Evolutionary conservation across 148 eudicot genomes (phyloP).

Genomic region (Silene uniflora): DNA sequence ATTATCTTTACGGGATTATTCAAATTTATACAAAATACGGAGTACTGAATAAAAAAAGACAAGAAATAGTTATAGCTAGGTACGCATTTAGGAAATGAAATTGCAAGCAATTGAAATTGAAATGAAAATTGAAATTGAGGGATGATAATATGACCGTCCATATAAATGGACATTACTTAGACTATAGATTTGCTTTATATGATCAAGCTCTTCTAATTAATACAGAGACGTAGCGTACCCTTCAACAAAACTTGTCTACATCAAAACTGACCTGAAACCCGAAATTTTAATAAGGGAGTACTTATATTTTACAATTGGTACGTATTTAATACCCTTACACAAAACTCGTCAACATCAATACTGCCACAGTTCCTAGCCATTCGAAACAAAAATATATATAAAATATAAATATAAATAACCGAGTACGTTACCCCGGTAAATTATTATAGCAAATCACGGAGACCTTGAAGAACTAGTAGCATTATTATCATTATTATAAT

Average conservation of each 20-base stretch:
- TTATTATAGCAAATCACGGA: not conserved
- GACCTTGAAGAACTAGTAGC: constrained; percentile 23
- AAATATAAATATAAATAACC: not conserved
- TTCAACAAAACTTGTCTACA: not conserved
- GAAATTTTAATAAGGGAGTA: not conserved
- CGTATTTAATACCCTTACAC: not conserved
- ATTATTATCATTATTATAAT: not conserved
- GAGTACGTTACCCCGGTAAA: too few species aligned
- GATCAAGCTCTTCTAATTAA: too few species aligned
- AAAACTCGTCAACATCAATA: too few species aligned
- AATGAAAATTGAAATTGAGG: not conserved
- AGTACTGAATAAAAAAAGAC: not conserved
- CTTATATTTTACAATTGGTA: not conserved
- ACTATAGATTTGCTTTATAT: too few species aligned
- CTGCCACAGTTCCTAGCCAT: too few species aligned
- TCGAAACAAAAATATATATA: too few species aligned
- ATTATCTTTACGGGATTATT: not conserved
- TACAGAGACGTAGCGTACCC: too few species aligned
- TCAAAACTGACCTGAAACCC: not conserved
- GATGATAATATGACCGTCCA: too few species aligned
- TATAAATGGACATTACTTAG: too few species aligned
- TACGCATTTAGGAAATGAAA: not conserved
- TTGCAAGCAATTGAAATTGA: not conserved
- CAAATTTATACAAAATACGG: not conserved
- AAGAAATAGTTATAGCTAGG: not conserved